Base-by-base conservation (phyloP, 495 filamentous ascomycete genomes). In the Pyrenopolyporus hunteri region DNA sequence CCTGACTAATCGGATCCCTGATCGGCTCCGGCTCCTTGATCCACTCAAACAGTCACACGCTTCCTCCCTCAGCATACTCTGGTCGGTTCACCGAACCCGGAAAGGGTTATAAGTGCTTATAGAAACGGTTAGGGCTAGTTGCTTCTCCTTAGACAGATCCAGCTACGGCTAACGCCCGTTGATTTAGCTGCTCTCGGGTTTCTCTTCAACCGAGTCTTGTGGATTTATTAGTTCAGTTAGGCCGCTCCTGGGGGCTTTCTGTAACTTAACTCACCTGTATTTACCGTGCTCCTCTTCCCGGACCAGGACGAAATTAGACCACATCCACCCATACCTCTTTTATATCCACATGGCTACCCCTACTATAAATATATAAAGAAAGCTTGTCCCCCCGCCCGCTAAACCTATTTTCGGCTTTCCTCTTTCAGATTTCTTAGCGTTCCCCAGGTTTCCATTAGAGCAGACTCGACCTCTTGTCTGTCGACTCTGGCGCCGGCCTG, bases 301-400 rank as follows among this genome's bases (percentile, higher is more conserved):
- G 51, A 52, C 19, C 35, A 19, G 57, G 42, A 35, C 63, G 35
- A 53, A n/a, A 48, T 36, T 61, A 53, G 6, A 60, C 25, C 26
- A 57, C 39, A 51, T 46, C 50, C 47, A 61, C n/a, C 48, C 35
- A 39, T 37, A 23, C 37, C n/a, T 16, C 16, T 22, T 47, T 20
- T 42, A n/a, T 66, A 60, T 61, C 45, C 46, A 22, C 17, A 28
- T 16, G 36, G 17, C 31, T 57, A 60, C 47, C 39, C 25, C 20
- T 63, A 51, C 46, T 63, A 55, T 53, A 54, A 48, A 48, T 54
- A 58, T 63, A 63, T 53, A 57, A 32, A 45, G 16, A 52, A 54
- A 57, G 40, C 53, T 49, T 53, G n/a, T 53, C 9, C 50, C 62
- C 56, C 56, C 62, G 56, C 63, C 57, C 47, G 29, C 26, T 61